phyloP scores from a whole-genome alignment of 306 rosid genomes.

The Dalbergia cochinchinensis region DNA sequence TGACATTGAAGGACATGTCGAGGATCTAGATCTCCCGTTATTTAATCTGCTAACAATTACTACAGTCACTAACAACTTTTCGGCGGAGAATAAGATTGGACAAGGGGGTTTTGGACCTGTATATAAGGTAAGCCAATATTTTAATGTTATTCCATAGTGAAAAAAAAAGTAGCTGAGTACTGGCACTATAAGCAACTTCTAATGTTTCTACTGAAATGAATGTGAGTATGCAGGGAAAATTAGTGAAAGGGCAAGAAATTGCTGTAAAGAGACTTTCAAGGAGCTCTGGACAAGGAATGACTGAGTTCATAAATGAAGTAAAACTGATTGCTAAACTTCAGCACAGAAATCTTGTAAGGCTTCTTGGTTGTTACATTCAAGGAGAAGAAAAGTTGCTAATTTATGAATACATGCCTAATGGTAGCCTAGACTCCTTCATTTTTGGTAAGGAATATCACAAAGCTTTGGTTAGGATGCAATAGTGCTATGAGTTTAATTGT shows the following conservation, averaged over 20 bases:
- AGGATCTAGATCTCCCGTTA: constrained; percentile 55
- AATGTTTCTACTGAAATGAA: neutral
- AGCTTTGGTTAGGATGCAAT: neutral
- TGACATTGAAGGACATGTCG: constrained; percentile 41
- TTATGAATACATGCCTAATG: constrained; percentile 37
- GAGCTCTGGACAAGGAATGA: constrained; percentile 48
- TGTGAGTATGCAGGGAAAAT: constrained; percentile 43
- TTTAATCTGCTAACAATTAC: constrained; percentile 45
- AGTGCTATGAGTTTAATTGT: neutral
- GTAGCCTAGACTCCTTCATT: constrained; percentile 42
- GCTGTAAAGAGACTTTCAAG: constrained; percentile 57
- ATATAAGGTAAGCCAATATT: constrained; percentile 44
- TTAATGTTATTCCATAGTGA: neutral
- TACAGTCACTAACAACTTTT: constrained; percentile 45
- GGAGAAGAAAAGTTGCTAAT: constrained; percentile 49
- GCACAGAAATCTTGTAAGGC: constrained; percentile 61
- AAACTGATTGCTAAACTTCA: constrained; percentile 54
- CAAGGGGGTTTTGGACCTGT: constrained; percentile 66
- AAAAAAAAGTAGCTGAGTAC: neutral
- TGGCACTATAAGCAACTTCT: neutral
- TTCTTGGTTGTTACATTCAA: constrained; percentile 57
- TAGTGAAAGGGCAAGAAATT: constrained; percentile 48
- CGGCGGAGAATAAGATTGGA: constrained; percentile 49
- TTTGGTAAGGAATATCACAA: constrained; percentile 40
- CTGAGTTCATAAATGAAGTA: constrained; percentile 55